phyloP scores from a whole-genome alignment of 2,329 filamentous ascomycete species.

The Neoarthrinium moseri region DNA sequence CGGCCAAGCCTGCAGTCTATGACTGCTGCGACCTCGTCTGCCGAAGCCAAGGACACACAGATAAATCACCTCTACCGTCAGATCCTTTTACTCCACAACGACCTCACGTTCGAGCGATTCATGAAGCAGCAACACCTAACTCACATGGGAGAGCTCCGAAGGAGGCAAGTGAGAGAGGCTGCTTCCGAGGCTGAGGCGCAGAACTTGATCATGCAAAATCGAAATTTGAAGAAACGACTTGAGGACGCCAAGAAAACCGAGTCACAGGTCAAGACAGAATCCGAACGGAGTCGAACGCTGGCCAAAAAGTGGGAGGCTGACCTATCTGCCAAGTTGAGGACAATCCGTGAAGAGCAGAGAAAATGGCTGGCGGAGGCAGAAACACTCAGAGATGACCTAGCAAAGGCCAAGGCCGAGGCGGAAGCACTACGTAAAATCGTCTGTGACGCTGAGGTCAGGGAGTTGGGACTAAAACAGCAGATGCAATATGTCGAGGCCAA shows the following conservation, averaged over 20 bases:
- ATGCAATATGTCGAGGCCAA: slow-evolving; percentile 62
- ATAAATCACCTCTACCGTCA: slow-evolving; percentile 65
- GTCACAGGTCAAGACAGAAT: slow-evolving; percentile 69
- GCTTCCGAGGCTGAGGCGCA: slow-evolving; percentile 81
- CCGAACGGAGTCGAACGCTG: slow-evolving; percentile 68
- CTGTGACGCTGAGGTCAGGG: slow-evolving; percentile 67
- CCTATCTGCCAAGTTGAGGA: slow-evolving; percentile 63
- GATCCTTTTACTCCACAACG: slow-evolving; percentile 74
- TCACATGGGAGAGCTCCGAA: slow-evolving; percentile 76
- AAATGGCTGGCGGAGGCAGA: slow-evolving; percentile 59
- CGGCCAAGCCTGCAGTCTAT: slow-evolving; percentile 24
- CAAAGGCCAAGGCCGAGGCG: slow-evolving; percentile 56
- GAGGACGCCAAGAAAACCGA: slow-evolving; percentile 72
- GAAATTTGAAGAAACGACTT: slow-evolving; percentile 68
- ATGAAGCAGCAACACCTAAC: slow-evolving; percentile 80
- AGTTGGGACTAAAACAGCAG: slow-evolving; percentile 62
- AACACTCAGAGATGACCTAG: slow-evolving; percentile 56
- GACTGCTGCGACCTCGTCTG: slow-evolving; percentile 24
- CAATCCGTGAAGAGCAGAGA: slow-evolving; percentile 69
- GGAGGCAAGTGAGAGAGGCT: slow-evolving; percentile 72
- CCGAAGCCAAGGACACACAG: slow-evolving; percentile 20
- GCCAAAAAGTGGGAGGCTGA: slow-evolving; percentile 78
- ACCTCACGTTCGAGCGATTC: slow-evolving; percentile 80
- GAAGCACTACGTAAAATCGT: slow-evolving; percentile 65
- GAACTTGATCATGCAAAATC: slow-evolving; percentile 75